Evolutionary conservation across 148 eudicot genomes (phyloP).

Genomic region (Fallopia convolvulus): DNA sequence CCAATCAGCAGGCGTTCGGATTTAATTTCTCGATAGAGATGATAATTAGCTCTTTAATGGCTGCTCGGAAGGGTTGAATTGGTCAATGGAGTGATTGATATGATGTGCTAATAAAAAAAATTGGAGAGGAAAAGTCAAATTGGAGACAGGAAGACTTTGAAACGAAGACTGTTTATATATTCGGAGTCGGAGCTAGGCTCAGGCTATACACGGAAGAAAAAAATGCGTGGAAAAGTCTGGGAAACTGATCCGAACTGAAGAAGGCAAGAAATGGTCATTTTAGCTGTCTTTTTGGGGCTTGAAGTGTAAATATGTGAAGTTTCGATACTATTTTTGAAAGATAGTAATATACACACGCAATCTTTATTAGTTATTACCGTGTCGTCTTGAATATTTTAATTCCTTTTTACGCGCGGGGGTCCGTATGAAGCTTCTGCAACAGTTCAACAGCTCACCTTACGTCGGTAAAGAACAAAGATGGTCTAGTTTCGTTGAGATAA

Average conservation of each 20-base stretch:
- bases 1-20: not conserved
- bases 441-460: no score
- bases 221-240: not conserved
- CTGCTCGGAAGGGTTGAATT: not conserved
- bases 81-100: not conserved
- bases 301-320: not conserved
- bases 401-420: not conserved
- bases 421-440: not conserved
- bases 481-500: no score
- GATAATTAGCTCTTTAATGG: not conserved
- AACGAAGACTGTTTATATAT: not conserved
- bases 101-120: not conserved
- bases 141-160: not conserved
- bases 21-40: not conserved
- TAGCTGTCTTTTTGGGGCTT: not conserved
- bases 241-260: not conserved
- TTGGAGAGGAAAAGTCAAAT: not conserved
- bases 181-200: not conserved
- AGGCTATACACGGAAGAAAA: not conserved
- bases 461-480: no score
- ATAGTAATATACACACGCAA: not conserved
- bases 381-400: not conserved
- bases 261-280: not conserved
- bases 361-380: not conserved
- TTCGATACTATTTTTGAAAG: not conserved